Conservation (phyloP, 257 asterid genomes). For the Nemophila menziesii region DNA sequence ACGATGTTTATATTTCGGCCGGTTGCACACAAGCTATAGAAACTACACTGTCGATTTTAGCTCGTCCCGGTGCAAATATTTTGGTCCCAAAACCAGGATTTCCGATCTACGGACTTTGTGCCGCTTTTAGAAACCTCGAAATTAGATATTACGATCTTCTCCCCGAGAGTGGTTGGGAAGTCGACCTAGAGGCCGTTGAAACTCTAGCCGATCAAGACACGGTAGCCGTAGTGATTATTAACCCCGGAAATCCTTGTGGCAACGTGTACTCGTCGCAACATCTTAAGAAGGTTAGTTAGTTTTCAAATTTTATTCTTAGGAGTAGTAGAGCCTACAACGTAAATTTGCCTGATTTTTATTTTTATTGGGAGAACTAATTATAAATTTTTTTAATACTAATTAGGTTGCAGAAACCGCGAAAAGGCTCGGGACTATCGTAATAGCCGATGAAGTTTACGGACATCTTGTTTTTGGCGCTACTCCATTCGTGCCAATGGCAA, state of each 20-base stretch:
- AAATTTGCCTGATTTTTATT: too few species aligned
- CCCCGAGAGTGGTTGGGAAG: slow-evolving; percentile 62
- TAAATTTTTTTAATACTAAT: neutral
- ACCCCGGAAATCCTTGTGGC: slow-evolving; percentile 93
- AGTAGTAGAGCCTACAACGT: too few species aligned
- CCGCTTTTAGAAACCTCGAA: slow-evolving; percentile 54
- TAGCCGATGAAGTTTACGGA: slow-evolving; percentile 86
- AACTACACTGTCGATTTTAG: slow-evolving; percentile 36
- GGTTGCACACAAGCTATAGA: slow-evolving; percentile 95
- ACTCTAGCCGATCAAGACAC: slow-evolving; percentile 66
- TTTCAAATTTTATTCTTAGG: too few species aligned
- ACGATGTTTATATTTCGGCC: slow-evolving; percentile 61
- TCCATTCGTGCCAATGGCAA: slow-evolving; percentile 82
- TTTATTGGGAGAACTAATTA: too few species aligned
- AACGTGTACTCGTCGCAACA: slow-evolving; percentile 54
- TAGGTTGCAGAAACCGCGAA: slow-evolving; percentile 74
- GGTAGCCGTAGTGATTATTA: slow-evolving; percentile 56
- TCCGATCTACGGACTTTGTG: slow-evolving; percentile 65
- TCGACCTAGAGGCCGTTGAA: slow-evolving; percentile 49
- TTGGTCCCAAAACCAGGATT: slow-evolving; percentile 79
- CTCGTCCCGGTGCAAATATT: slow-evolving; percentile 59
- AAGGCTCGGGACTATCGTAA: slow-evolving; percentile 44
- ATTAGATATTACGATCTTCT: slow-evolving; percentile 53
- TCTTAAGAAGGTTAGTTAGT: slow-evolving; percentile 40
- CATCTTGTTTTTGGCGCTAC: slow-evolving; percentile 65